Conservation (phyloP, 140 eudicot genomes). For the Ambrosia hybrid region DNA sequence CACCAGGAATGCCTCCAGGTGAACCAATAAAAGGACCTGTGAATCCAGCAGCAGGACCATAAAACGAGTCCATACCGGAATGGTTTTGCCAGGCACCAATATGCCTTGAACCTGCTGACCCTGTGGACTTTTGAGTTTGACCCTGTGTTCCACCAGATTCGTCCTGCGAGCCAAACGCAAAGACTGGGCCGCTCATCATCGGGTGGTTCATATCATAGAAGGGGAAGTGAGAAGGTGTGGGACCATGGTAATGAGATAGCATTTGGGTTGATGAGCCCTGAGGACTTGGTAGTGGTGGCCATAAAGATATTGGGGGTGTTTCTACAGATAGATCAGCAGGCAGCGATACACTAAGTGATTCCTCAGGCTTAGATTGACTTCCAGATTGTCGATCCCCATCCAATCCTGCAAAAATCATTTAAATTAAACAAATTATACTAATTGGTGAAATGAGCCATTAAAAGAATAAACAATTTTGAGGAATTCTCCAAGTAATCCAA, state of each 20-base stretch:
- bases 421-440: too few relatives aligned
- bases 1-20: slow-evolving; percentile 82
- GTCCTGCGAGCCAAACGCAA: slow-evolving; percentile 73
- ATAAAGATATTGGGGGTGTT: slow-evolving; percentile 80
- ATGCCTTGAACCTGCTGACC: slow-evolving; percentile 61
- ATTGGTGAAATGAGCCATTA: too few relatives aligned
- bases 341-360: slow-evolving; percentile 75
- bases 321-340: slow-evolving; percentile 98
- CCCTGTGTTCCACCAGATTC: slow-evolving; percentile 72
- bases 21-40: slow-evolving; percentile 81
- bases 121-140: slow-evolving; percentile 61
- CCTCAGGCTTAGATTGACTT: slow-evolving; percentile 71
- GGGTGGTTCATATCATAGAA: slow-evolving; percentile 92
- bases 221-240: slow-evolving; percentile 82
- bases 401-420: slow-evolving; percentile 40
- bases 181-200: slow-evolving; percentile 78
- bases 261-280: slow-evolving; percentile 66
- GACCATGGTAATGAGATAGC: slow-evolving; percentile 82
- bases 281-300: slow-evolving; percentile 93
- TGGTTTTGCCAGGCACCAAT: slow-evolving; percentile 87
- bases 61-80: slow-evolving; percentile 76
- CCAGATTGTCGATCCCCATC: slow-evolving; percentile 55
- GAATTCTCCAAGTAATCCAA: too few relatives aligned
- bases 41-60: slow-evolving; percentile 80
- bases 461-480: too few relatives aligned